phyloP scores from a whole-genome alignment of 2,329 filamentous ascomycete genomes.

The Pestalotiopsis sp. region DNA sequence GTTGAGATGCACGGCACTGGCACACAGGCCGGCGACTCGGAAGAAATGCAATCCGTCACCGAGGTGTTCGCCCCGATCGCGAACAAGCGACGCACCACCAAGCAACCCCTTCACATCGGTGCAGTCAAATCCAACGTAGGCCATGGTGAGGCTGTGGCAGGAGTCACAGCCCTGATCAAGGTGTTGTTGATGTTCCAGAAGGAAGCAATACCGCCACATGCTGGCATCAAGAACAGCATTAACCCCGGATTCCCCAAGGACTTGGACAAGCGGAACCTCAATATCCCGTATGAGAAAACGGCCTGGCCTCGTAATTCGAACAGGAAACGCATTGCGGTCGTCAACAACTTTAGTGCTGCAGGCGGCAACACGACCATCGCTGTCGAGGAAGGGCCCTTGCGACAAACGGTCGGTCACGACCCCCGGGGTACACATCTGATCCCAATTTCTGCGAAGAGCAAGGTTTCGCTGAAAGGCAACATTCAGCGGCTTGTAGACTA shows the following conservation, averaged over 20 bases:
- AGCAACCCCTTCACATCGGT: slow-evolving; percentile 46
- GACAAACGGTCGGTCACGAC: slow-evolving; percentile 32
- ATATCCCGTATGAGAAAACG: slow-evolving; percentile 38
- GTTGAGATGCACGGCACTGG: slow-evolving; percentile 74
- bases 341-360: slow-evolving; percentile 60
- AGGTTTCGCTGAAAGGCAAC: slow-evolving; percentile 45
- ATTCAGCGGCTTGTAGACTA: slow-evolving; percentile 42
- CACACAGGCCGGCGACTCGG: slow-evolving; percentile 69
- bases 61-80: slow-evolving; percentile 58
- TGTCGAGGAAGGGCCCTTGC: slow-evolving; percentile 46
- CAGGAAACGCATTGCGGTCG: slow-evolving; percentile 18
- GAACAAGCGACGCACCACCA: slow-evolving; percentile 38
- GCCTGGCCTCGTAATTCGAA: slow-evolving; percentile 32
- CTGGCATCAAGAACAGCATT: slow-evolving; percentile 50
- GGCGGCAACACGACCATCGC: slow-evolving; percentile 59
- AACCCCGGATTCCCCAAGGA: slow-evolving; percentile 46
- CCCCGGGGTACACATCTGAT: slow-evolving; percentile 44
- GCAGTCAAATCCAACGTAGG: slow-evolving; percentile 52
- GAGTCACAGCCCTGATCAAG: slow-evolving; percentile 42
- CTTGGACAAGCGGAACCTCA: slow-evolving; percentile 39
- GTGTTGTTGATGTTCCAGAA: slow-evolving; percentile 45
- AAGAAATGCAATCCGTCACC: slow-evolving; percentile 66
- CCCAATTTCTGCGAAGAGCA: slow-evolving; percentile 47
- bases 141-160: slow-evolving; percentile 47
- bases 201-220: slow-evolving; percentile 46